Evolutionary conservation across 768 basidiomycete genomes (phyloP).

Genomic region (Pulveroboletus sp.): DNA sequence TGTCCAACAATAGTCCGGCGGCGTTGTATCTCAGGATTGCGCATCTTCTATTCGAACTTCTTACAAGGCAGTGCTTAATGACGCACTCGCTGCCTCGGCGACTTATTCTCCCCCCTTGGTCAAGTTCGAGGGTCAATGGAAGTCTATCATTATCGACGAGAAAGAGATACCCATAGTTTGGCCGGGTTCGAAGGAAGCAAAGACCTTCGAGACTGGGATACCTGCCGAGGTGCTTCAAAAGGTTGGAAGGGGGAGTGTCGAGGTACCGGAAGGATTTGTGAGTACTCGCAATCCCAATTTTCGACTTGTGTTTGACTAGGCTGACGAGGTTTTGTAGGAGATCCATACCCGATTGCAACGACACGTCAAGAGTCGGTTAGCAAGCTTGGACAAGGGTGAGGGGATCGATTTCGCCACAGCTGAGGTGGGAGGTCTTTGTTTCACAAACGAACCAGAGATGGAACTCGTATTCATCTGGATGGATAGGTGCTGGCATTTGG

Average conservation of each 20-base stretch:
- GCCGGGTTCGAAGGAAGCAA: constrained; percentile 56
- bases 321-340: constrained; percentile 43
- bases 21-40: constrained; percentile 45
- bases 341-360: constrained; percentile 75
- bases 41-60: constrained; percentile 48
- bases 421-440: constrained; percentile 47
- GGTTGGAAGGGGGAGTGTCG: constrained; percentile 68
- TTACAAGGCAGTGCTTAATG: constrained; percentile 63
- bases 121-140: constrained; percentile 71
- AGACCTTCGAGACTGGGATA: constrained; percentile 67
- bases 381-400: constrained; percentile 60
- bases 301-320: neutral
- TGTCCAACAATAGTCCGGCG: constrained; percentile 18
- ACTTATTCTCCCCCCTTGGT: constrained; percentile 46
- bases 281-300: constrained; percentile 24
- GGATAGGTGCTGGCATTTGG: constrained; percentile 82
- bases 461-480: neutral
- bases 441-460: neutral
- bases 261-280: constrained; percentile 58
- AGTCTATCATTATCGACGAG: constrained; percentile 10
- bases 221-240: constrained; percentile 44
- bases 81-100: constrained; percentile 49
- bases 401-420: constrained; percentile 89
- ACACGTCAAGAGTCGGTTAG: constrained; percentile 74
- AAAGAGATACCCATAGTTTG: constrained; percentile 37